These are phyloP conservation scores for Thermomyces lanuginosus DNA, from an alignment of 2,329 filamentous ascomycete species.

Conservation along the genomic window DNA sequence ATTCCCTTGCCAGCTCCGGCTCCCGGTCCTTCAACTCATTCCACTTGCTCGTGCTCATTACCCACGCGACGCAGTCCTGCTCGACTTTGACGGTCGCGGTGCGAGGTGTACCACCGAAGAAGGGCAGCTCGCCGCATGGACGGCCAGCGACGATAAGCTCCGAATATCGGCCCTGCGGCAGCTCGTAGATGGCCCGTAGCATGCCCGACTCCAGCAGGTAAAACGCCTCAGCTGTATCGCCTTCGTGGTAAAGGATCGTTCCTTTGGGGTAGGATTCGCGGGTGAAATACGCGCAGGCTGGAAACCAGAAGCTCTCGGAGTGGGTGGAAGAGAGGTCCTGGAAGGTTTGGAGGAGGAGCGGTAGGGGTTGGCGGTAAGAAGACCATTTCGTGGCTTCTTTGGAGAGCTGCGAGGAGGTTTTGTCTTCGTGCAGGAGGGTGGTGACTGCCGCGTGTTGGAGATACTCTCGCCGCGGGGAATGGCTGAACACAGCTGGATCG, in stretches of 20 bases:
- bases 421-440: conserved; percentile 52
- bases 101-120: conserved; percentile 78
- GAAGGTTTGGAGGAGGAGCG: conserved; percentile 89
- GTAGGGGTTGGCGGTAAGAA: conserved; percentile 75
- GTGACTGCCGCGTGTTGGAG: conserved; percentile 63
- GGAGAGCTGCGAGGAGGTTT: conserved; percentile 17
- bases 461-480: conserved; percentile 65
- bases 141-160: conserved; percentile 90
- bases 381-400: conserved; percentile 58
- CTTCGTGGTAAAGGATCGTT: conserved; percentile 59
- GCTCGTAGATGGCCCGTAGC: conserved; percentile 72
- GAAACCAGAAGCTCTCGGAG: conserved; percentile 94
- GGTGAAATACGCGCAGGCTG: conserved; percentile 57
- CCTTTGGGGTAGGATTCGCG: conserved; percentile 52
- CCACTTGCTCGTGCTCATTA: conserved; percentile 59
- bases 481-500: conserved; percentile 29
- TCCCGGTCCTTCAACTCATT: conserved; percentile 53
- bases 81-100: conserved; percentile 80
- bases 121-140: conserved; percentile 88
- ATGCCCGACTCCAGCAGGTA: conserved; percentile 84
- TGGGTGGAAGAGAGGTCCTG: conserved; percentile 59
- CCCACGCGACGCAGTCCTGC: conserved; percentile 66
- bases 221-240: conserved; percentile 64
- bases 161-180: conserved; percentile 74
- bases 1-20: conserved; percentile 62